These are phyloP conservation scores for Parascedosporium putredinis DNA, from an alignment of 2,329 filamentous ascomycete genomes.

Conservation along the genomic window DNA sequence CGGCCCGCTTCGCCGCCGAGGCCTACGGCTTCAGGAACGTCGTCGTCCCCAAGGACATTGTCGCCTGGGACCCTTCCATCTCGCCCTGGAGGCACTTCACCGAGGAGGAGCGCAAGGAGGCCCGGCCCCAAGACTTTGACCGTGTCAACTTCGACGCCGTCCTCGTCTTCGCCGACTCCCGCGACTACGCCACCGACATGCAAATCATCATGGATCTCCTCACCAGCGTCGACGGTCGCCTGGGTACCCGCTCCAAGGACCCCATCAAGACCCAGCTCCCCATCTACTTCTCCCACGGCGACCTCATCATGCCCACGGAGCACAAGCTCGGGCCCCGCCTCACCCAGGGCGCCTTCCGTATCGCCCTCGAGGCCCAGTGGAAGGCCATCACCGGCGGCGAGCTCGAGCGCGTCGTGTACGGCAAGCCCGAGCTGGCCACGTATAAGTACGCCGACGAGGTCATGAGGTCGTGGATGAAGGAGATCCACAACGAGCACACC, in stretches of 20 bases:
- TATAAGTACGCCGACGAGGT: conserved; percentile 77
- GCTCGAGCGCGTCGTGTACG: conserved; percentile 58
- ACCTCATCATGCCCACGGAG: conserved; percentile 77
- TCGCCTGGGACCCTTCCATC: conserved; percentile 60
- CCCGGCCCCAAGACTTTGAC: conserved; percentile 53
- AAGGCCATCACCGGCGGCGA: conserved; percentile 54
- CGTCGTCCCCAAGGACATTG: conserved; percentile 76
- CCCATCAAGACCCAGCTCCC: conserved; percentile 65
- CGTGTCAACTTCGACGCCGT: conserved; percentile 74
- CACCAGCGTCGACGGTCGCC: conserved; percentile 61
- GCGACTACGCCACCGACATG: conserved; percentile 88
- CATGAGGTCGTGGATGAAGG: conserved; percentile 64
- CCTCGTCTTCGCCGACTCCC: conserved; percentile 89
- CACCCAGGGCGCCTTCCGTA: conserved; percentile 84
- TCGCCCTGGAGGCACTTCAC: conserved; percentile 74
- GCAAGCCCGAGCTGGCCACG: conserved; percentile 70
- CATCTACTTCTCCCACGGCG: conserved; percentile 82
- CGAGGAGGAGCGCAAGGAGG: conserved; percentile 45
- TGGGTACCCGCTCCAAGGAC: conserved; percentile 67
- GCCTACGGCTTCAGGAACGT: conserved; percentile 68
- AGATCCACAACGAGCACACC: conserved; percentile 58
- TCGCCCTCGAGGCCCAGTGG: conserved; percentile 75
- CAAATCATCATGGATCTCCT: conserved; percentile 78
- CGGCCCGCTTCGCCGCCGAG: conserved; percentile 1
- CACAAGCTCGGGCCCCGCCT: conserved; percentile 78